Percentiles rank a stretch among this genome's conserved stretches.
Conservation (phyloP, 352 stramenopile genomes). For the Globisporangium cystogenes region DNA sequence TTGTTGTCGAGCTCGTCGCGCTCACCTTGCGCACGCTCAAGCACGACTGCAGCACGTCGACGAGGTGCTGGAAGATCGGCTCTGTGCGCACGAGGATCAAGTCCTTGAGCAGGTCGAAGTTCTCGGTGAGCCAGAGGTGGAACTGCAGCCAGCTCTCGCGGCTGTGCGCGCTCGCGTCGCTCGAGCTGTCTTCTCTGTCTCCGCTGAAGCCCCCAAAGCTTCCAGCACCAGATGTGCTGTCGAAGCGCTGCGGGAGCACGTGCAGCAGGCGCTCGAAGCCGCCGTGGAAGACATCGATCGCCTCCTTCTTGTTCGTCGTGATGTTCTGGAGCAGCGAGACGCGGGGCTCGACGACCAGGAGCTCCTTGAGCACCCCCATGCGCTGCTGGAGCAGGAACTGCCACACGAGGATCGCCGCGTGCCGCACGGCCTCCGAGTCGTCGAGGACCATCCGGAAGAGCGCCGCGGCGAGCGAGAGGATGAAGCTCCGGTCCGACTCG, state of each 20-base stretch:
- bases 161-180: conserved; percentile 12
- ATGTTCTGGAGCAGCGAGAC: conserved; percentile 64
- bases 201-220: neutral
- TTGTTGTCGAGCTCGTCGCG: conserved; percentile 12
- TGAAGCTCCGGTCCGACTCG: conserved; percentile 68
- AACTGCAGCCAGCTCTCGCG: conserved; percentile 72
- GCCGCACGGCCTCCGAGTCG: conserved; percentile 36
- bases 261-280: conserved; percentile 66
- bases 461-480: conserved; percentile 48
- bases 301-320: conserved; percentile 64
- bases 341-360: conserved; percentile 70
- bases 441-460: conserved; percentile 65
- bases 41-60: conserved; percentile 49
- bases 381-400: conserved; percentile 73
- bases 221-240: no score
- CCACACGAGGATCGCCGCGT: conserved; percentile 51
- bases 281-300: conserved; percentile 67
- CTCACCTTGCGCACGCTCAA: conserved; percentile 36
- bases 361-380: conserved; percentile 63
- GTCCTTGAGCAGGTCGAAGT: conserved; percentile 56
- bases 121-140: conserved; percentile 72
- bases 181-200: neutral
- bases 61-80: conserved; percentile 44
- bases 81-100: conserved; percentile 61
- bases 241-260: conserved; percentile 20